Percentiles rank a stretch among this genome's conserved stretches.
Conservation (phyloP, 179 eudicot genomes). For the Silene vulgaris region DNA sequence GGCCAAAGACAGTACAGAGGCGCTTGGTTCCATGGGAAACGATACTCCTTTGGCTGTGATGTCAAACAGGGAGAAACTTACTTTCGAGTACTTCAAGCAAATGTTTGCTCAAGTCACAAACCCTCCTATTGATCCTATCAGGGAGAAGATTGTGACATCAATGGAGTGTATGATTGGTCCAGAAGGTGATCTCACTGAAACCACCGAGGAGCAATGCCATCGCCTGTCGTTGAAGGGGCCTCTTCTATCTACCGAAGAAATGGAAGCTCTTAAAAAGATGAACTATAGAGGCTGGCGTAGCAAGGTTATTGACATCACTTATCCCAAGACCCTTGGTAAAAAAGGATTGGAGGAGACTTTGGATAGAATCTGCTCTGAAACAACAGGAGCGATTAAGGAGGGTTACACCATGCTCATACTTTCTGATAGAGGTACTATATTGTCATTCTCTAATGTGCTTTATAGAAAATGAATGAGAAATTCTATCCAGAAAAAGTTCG, state of each 20-base stretch:
- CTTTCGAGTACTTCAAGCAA: constrained; percentile 96
- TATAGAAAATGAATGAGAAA: background rate
- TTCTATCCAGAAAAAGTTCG: background rate
- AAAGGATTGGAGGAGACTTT: constrained; percentile 89
- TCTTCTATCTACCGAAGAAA: constrained; percentile 70
- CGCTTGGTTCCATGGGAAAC: constrained; percentile 99
- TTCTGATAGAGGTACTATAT: constrained; percentile 82
- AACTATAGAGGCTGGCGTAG: constrained; percentile 93
- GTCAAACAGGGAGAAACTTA: constrained; percentile 91
- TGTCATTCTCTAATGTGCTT: background rate
- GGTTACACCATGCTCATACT: constrained; percentile 78
- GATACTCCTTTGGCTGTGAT: constrained; percentile 98
- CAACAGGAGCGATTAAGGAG: constrained; percentile 69
- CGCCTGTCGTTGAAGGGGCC: constrained; percentile 95
- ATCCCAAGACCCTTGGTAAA: constrained; percentile 59
- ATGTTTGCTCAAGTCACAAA: constrained; percentile 99
- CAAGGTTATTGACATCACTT: constrained; percentile 89
- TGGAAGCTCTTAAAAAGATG: constrained; percentile 94
- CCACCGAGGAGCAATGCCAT: constrained; percentile 87
- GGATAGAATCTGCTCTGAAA: constrained; percentile 86
- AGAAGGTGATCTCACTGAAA: constrained; percentile 97
- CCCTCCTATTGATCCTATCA: constrained; percentile 96
- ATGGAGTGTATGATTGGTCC: constrained; percentile 99
- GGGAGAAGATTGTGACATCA: constrained; percentile 97
- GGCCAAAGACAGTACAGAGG: constrained; percentile 93